Evolutionary conservation across 2,329 filamentous ascomycete genomes (phyloP), one percentile per base, ranked within the genome.

Genomic region (Domatiomyces globalis): DNA sequence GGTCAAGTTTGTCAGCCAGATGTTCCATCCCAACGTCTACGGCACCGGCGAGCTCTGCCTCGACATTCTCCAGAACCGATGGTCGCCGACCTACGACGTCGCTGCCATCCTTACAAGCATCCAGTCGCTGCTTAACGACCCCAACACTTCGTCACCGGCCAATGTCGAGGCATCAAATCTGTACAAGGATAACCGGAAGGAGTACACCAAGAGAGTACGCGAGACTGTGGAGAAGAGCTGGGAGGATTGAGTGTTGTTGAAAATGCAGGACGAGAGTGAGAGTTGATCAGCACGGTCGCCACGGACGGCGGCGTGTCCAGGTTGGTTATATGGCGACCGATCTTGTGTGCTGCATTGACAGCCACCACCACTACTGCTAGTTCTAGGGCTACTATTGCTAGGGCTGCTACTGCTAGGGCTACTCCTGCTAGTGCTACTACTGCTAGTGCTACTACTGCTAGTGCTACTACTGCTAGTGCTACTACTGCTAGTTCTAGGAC

Each of bases 211-310:
- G 74, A 77, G 89, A 17, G 92, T 98, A 44, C 77, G 88, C 46
- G 92, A 96, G 73, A 95, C 90, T 0, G 92, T 98, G 15, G 92
- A 98, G 75, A 96, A 95, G 79, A 96, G 90, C 73, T 98, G 92
- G 92, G 92, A 96, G 58, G 90, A 95, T 63, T 94, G 33, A 39
- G 15, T 2, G 15, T 39, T 33, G 29, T 10, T 10, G 29, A 33
- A 10, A 33, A 33, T 33, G 8, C 29, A 33, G 29, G 8, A 33
- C 12, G 29, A 10, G 29, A 33, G 33, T 39, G 33, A 39, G 33
- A 2, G 10, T 15, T 39, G 33, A 39, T 39, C 12, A 10, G 33
- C 33, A 10, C 33, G 4, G 15, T 2, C 8, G 33, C 33, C 2
- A 39, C 33, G 12, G 15, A 33, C 29, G 8, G 33, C 15, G 10